Conservation (phyloP, 75 land plant species). For the Cryptomeria japonica region DNA sequence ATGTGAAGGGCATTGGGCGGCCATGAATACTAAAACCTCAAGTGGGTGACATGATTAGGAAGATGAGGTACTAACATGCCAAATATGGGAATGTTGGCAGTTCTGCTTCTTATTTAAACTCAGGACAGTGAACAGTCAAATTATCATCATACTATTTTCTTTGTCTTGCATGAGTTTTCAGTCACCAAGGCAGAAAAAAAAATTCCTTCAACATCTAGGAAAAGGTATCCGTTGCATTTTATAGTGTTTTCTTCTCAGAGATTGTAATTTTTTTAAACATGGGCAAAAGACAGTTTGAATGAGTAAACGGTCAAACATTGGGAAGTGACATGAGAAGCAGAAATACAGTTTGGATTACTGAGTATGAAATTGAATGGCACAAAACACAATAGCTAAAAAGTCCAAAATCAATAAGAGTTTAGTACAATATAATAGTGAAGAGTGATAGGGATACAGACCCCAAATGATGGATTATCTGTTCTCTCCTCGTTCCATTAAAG, state of each 20-base stretch:
- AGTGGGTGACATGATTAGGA: background rate
- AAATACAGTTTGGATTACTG: background rate
- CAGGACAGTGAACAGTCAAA: background rate
- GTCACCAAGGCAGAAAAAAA: conserved; percentile 1
- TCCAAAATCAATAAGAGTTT: no score
- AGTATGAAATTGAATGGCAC: conserved; percentile 1
- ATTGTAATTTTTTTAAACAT: background rate
- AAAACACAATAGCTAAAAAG: background rate
- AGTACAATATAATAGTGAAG: no score
- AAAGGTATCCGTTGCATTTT: background rate
- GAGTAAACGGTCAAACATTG: conserved; percentile 2
- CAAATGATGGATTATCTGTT: no score
- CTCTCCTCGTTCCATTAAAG: no score
- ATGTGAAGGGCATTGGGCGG: background rate
- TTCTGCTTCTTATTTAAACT: background rate
- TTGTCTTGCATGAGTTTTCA: background rate
- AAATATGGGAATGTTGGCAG: background rate
- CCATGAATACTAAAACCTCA: background rate
- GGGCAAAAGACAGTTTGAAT: background rate
- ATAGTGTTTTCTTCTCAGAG: no score
- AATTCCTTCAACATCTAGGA: background rate
- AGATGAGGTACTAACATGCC: background rate
- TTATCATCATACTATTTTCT: background rate
- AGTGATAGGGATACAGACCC: background rate
- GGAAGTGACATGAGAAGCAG: background rate